A percentile compares a stretch with the other conserved stretches of the same genome.
These are phyloP conservation scores for Sclerotinia glacialis DNA, from an alignment of 2,329 filamentous ascomycete genomes.

Conservation along the genomic window DNA sequence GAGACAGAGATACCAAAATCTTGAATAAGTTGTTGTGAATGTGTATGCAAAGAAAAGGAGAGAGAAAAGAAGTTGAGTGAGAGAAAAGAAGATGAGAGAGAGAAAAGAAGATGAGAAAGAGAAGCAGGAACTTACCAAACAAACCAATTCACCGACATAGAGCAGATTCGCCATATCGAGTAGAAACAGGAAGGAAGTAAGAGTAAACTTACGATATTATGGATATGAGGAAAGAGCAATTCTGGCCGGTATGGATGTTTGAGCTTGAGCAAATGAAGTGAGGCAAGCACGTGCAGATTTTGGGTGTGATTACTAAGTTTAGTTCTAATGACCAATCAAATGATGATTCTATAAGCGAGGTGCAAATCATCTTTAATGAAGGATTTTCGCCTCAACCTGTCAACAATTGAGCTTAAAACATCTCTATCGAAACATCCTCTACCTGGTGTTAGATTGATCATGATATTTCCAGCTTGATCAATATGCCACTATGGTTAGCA, in stretches of 20 bases:
- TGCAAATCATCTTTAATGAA: not conserved
- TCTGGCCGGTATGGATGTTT: not conserved
- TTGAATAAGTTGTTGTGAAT: slow-evolving; percentile 6
- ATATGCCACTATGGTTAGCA: slow-evolving; percentile 39
- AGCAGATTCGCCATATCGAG: not conserved
- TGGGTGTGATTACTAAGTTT: not conserved
- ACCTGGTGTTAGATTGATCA: not conserved
- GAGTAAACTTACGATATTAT: not conserved
- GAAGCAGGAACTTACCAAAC: slow-evolving; percentile 1
- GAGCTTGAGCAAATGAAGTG: not conserved
- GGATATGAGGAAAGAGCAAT: not conserved
- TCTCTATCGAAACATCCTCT: not conserved
- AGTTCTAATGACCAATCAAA: not conserved
- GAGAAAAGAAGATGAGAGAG: too few species aligned
- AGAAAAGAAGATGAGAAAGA: not conserved
- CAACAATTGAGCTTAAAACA: not conserved
- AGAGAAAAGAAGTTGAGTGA: too few species aligned
- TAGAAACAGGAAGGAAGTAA: not conserved
- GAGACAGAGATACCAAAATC: slow-evolving; percentile 9
- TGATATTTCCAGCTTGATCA: slow-evolving; percentile 26
- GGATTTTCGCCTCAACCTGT: not conserved
- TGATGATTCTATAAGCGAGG: not conserved
- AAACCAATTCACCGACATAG: not conserved
- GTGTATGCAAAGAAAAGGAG: slow-evolving; percentile 12
- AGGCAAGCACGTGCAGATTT: not conserved